A percentile compares a stretch with the other conserved stretches of the same genome.
Conservation (phyloP, 2,329 filamentous ascomycete genomes). For the Microdochium nivale region DNA sequence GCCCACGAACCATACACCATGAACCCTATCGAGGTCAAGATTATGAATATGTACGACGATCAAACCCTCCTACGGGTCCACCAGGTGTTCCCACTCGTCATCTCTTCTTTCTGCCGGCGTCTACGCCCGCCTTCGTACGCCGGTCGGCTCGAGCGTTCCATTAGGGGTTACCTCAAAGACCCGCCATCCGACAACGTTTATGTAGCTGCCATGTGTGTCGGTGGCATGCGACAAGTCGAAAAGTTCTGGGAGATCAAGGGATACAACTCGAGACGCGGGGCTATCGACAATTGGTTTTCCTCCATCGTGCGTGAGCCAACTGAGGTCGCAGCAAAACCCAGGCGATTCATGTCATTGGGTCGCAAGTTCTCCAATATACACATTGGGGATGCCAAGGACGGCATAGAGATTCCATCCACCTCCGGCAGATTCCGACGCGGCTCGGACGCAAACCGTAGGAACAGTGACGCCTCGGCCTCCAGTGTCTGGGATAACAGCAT, state of each 20-base stretch:
- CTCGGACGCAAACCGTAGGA: constrained; percentile 17
- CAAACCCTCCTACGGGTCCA: constrained; percentile 54
- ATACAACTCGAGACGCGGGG: constrained; percentile 49
- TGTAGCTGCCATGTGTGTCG: constrained; percentile 49
- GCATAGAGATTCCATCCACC: constrained; percentile 5
- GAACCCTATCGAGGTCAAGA: constrained; percentile 53
- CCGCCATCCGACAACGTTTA: constrained; percentile 55
- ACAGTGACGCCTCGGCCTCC: constrained; percentile 16
- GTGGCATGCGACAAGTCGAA: constrained; percentile 54
- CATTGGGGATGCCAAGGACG: constrained; percentile 20
- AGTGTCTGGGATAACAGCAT: constrained; percentile 30
- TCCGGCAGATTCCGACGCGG: constrained; percentile 15
- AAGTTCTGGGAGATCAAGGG: constrained; percentile 59
- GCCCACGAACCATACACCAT: constrained; percentile 44
- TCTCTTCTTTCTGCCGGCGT: constrained; percentile 55
- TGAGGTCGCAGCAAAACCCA: constrained; percentile 37
- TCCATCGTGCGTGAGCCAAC: constrained; percentile 35
- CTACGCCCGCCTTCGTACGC: constrained; percentile 57
- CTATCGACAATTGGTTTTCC: constrained; percentile 53
- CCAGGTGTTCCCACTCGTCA: constrained; percentile 54
- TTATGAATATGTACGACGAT: constrained; percentile 59
- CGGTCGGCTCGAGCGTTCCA: constrained; percentile 51
- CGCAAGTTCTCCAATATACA: constrained; percentile 46
- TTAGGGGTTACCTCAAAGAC: constrained; percentile 56
- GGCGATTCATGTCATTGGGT: constrained; percentile 43